Percentiles rank a stretch among this genome's conserved stretches.
Evolutionary conservation across 345 rosid species (phyloP).

Genomic region (Arabis hirsuta): DNA sequence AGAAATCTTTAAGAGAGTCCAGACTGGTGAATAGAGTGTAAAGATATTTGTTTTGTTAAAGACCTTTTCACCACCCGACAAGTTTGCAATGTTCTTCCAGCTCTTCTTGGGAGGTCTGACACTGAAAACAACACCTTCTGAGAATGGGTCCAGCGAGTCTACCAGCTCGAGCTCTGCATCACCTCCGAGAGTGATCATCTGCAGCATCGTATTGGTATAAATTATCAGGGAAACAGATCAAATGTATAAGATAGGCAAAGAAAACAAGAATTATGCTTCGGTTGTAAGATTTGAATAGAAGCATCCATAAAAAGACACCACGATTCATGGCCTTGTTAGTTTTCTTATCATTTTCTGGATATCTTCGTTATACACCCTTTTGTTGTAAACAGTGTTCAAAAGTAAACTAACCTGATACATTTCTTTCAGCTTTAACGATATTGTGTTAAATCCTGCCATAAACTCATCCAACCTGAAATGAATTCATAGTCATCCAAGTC

Average conservation of each 20-base stretch:
- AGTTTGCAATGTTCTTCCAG: slow-evolving; percentile 96
- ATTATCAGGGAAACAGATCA: background rate
- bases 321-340: background rate
- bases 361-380: background rate
- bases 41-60: background rate
- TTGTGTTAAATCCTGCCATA: slow-evolving; percentile 95
- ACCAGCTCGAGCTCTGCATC: slow-evolving; percentile 98
- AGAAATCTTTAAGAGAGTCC: background rate
- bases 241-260: slow-evolving; percentile 2
- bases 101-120: slow-evolving; percentile 98
- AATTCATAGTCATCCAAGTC: slow-evolving; percentile 32
- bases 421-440: slow-evolving; percentile 93
- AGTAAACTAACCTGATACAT: slow-evolving; percentile 88
- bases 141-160: slow-evolving; percentile 96
- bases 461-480: slow-evolving; percentile 87
- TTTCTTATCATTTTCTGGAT: background rate
- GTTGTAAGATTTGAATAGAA: slow-evolving; percentile 5
- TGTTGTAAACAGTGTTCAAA: slow-evolving; percentile 8
- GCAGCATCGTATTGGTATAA: slow-evolving; percentile 26
- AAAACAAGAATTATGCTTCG: background rate
- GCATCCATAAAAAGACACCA: background rate
- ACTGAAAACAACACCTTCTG: slow-evolving; percentile 98
- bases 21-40: slow-evolving; percentile 2
- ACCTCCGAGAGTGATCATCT: slow-evolving; percentile 99
- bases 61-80: slow-evolving; percentile 99